Conservation (phyloP, 2,329 filamentous ascomycete genomes). For the Stemphylium vesicarium region DNA sequence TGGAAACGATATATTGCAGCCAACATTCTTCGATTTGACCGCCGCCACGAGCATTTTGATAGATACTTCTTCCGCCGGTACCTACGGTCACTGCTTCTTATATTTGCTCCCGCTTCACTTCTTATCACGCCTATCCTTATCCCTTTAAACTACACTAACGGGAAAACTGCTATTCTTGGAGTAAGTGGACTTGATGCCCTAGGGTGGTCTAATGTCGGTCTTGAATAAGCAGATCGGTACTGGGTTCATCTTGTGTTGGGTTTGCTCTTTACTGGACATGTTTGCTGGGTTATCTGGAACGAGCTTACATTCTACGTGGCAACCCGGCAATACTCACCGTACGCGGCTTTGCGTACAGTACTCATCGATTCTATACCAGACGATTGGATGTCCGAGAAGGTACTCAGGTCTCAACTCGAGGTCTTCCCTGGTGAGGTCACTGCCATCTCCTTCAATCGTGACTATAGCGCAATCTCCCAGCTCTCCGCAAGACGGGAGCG, state of each 20-base stretch:
- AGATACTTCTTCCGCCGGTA: conserved; percentile 23
- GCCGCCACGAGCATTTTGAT: conserved; percentile 6
- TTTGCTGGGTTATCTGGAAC: conserved; percentile 20
- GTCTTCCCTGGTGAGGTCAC: conserved; percentile 12
- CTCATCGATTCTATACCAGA: conserved; percentile 20
- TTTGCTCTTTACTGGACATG: conserved; percentile 10
- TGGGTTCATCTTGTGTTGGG: conserved; percentile 16
- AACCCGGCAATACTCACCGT: background rate
- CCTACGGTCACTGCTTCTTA: conserved; percentile 11
- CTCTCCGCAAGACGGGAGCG: background rate
- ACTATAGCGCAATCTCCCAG: conserved; percentile 11
- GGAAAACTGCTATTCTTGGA: conserved; percentile 9
- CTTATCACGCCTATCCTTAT: conserved; percentile 19
- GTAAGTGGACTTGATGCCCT: conserved; percentile 21
- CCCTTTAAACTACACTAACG: conserved; percentile 16
- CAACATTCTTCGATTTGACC: conserved; percentile 21
- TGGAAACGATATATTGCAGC: conserved; percentile 4
- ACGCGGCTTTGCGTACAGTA: conserved; percentile 8
- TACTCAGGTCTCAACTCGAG: conserved; percentile 9
- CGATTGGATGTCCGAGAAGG: conserved; percentile 11
- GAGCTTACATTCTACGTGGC: conserved; percentile 16
- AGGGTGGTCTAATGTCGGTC: conserved; percentile 22
- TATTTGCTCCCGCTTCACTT: conserved; percentile 16
- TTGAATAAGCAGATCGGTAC: conserved; percentile 18
- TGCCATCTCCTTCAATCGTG: conserved; percentile 12